Evolutionary conservation across 208 protist species (phyloP).

Genomic region (Crithidia sp.): DNA sequence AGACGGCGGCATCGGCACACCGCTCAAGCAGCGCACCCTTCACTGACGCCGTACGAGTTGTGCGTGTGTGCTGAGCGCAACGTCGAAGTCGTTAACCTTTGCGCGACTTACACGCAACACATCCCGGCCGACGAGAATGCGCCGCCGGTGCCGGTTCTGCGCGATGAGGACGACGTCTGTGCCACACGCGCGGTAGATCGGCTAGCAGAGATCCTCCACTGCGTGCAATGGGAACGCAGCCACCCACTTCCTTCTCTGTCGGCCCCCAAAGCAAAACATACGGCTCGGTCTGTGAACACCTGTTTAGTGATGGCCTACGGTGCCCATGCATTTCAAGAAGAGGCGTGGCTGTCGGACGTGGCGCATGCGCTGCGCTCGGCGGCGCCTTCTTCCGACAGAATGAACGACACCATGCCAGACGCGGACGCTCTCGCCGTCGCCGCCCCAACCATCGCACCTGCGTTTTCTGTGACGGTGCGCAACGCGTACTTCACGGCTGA

Average conservation of each 20-base stretch:
- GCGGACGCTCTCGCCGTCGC: background rate
- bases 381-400: too few species aligned
- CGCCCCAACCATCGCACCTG: background rate
- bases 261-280: background rate
- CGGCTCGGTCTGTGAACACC: background rate
- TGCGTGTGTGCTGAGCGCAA: slow-evolving; percentile 41
- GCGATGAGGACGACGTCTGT: slow-evolving; percentile 25
- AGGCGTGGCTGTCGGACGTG: slow-evolving; percentile 34
- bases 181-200: slow-evolving; percentile 45
- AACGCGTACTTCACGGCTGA: slow-evolving; percentile 48
- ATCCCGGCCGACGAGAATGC: background rate
- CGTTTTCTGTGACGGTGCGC: background rate
- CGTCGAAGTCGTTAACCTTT: slow-evolving; percentile 42
- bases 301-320: slow-evolving; percentile 35
- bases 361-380: slow-evolving; percentile 10
- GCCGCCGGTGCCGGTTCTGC: slow-evolving; percentile 12
- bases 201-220: slow-evolving; percentile 60
- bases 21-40: too few species aligned
- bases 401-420: background rate
- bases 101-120: background rate
- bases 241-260: slow-evolving; percentile 1
- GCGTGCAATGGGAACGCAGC: slow-evolving; percentile 34
- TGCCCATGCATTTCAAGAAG: slow-evolving; percentile 38
- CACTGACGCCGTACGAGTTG: slow-evolving; percentile 35
- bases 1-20: too few species aligned